Evolutionary conservation across 306 rosid genomes (phyloP), one percentile per base, ranked within the genome.

Genomic region (Fagus sylvatica): DNA sequence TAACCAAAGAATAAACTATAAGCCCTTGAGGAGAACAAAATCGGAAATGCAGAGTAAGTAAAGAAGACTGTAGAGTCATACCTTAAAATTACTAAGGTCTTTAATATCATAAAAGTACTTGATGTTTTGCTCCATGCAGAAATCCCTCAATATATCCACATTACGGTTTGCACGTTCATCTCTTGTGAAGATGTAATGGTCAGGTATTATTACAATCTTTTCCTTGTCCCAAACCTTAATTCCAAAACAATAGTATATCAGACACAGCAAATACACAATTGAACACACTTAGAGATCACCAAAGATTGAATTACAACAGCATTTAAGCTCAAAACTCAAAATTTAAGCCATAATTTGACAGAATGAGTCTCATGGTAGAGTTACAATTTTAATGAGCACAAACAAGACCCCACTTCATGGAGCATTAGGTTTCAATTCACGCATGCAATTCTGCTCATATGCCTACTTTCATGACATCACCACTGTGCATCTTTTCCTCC

Each of bases 91-190:
- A 55, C 97, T 59, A 7, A 90, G 94, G 84, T 94, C 98, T 80
- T 89, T 90, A 74, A 94, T 94, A 86, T 94, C 98, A 84, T 94
- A 94, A 48, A 94, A 94, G 84, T 94, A 94, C 87, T 94, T 94
- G 83, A 94, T 87, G 78, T 94, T 83, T 61, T 94, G 97, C 85
- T 94, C 98, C 0, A 66, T 77, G 86, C 97, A 92, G 86, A 90
- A 92, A 82, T 94, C 98, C 79, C 98, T 94, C 83, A 92, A 81
- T 72, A 90, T 90, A 82, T 92, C 97, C 76, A 94, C 97, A 79
- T 94, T 94, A 36, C 98, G 98, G 56, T 94, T 92, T 53, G 97
- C 98, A 41, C 97, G 97, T 79, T 89, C 96, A 81, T 94, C 98
- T 71, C 76, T 89, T 37, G 98, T 94, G 81, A 94, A 92, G 74